Percentiles rank a stretch among this genome's conserved stretches.
Evolutionary conservation across 2,329 filamentous ascomycete genomes (phyloP).

Genomic region (Sarocladiaceae sp.): DNA sequence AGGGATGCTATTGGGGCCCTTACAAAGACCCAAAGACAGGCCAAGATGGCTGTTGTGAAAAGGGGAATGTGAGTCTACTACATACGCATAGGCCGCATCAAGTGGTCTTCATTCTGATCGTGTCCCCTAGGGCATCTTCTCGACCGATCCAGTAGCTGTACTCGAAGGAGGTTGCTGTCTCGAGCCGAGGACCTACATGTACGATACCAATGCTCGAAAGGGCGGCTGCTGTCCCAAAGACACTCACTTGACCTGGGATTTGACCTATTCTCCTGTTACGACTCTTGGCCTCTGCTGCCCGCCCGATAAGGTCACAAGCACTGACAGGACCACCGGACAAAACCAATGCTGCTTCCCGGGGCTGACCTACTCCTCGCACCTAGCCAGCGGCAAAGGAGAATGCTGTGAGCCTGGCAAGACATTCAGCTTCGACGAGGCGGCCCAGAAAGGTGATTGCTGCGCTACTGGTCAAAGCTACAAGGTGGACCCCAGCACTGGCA

Average conservation of each 20-base stretch:
- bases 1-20: constrained; percentile 3
- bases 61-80: neutral
- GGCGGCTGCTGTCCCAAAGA: constrained; percentile 5
- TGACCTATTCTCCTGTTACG: neutral
- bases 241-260: constrained; percentile 2
- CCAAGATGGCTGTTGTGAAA: constrained; percentile 2
- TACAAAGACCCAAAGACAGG: constrained; percentile 5
- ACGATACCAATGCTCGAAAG: neutral
- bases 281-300: neutral
- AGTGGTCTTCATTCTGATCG: neutral
- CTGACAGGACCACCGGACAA: neutral
- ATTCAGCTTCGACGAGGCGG: neutral
- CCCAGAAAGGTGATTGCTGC: neutral
- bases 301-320: neutral
- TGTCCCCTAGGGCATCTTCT: neutral
- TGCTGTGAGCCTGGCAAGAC: constrained; percentile 6
- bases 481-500: constrained; percentile 1
- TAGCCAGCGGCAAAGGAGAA: constrained; percentile 1
- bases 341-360: constrained; percentile 1
- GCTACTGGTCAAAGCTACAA: neutral
- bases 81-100: neutral
- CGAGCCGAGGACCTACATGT: neutral
- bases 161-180: constrained; percentile 1
- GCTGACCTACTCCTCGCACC: constrained; percentile 1
- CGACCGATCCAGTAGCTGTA: constrained; percentile 1